Percentiles rank a stretch among this genome's conserved stretches.
Conservation (phyloP, 306 rosid genomes). For the Parietaria judaica region DNA sequence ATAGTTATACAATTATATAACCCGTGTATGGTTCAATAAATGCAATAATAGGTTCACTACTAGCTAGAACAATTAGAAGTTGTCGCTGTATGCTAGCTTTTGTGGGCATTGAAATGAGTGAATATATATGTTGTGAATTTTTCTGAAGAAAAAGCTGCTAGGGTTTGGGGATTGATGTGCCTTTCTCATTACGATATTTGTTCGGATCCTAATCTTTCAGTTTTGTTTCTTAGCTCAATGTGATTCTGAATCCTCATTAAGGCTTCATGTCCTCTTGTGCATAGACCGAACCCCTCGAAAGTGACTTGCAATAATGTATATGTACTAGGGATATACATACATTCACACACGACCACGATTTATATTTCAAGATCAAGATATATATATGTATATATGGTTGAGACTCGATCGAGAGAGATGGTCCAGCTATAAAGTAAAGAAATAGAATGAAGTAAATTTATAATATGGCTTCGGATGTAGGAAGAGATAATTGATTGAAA, state of each 20-base stretch:
- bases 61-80: background rate
- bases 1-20: too few species aligned
- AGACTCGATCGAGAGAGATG: background rate
- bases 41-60: background rate
- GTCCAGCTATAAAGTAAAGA: background rate
- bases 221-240: conserved; percentile 24
- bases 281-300: background rate
- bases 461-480: background rate
- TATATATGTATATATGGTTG: too few species aligned
- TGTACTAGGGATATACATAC: too few species aligned
- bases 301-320: conserved; percentile 12
- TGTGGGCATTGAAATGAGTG: background rate
- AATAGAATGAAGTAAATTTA: background rate
- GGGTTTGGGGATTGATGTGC: conserved; percentile 11
- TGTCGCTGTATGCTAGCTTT: conserved; percentile 1
- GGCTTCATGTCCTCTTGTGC: conserved; percentile 23
- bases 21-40: background rate
- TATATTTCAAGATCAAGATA: background rate
- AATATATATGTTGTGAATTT: background rate
- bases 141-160: conserved; percentile 1
- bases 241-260: conserved; percentile 29
- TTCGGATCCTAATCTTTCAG: conserved; percentile 11
- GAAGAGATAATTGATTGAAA: background rate
- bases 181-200: background rate
- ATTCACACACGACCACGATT: background rate